These are phyloP conservation scores for Geranium rotundifolium DNA, from an alignment of 345 rosid genomes.

Conservation along the genomic window DNA sequence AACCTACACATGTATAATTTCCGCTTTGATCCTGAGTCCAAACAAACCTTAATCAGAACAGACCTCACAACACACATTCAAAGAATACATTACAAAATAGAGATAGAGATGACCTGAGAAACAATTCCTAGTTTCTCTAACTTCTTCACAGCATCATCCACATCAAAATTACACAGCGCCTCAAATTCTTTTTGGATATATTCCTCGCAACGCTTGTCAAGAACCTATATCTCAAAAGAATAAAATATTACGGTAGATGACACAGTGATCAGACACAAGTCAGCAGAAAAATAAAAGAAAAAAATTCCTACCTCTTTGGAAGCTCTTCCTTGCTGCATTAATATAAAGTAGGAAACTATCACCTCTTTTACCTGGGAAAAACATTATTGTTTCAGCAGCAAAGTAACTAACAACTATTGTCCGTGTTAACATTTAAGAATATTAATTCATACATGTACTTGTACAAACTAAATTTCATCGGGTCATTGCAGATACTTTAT, in stretches of 20 bases:
- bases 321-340: constrained; percentile 96
- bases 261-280: not conserved
- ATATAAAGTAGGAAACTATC: constrained; percentile 69
- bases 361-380: constrained; percentile 80
- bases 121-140: constrained; percentile 77
- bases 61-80: not conserved
- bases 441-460: too few relatives aligned
- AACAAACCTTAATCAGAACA: not conserved
- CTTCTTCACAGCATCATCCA: constrained; percentile 87
- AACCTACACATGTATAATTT: constrained; percentile 52
- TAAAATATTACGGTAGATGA: not conserved
- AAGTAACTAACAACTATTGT: not conserved
- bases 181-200: constrained; percentile 67
- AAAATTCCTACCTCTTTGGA: constrained; percentile 41
- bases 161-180: constrained; percentile 80
- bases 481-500: too few relatives aligned
- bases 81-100: not conserved
- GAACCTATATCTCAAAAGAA: constrained; percentile 33
- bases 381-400: too few relatives aligned
- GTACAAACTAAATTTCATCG: too few relatives aligned
- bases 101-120: constrained; percentile 28
- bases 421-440: too few relatives aligned
- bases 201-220: constrained; percentile 76
- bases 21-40: constrained; percentile 59
- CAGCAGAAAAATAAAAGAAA: not conserved